Base-by-base conservation (phyloP, 176 grass and related monocot genomes). In the Thalia dealbata region DNA sequence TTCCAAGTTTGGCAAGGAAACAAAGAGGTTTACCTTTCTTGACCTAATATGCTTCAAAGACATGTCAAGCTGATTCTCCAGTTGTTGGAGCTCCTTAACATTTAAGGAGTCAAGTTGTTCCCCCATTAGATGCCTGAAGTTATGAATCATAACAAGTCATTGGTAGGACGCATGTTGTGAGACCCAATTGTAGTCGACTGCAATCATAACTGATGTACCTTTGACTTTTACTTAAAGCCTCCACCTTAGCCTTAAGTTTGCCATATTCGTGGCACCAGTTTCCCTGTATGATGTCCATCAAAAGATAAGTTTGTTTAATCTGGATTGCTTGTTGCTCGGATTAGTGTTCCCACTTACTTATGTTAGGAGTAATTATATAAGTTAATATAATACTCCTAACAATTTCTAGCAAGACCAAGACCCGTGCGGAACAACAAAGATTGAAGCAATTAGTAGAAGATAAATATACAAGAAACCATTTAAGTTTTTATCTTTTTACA, bases 81-180 rank as follows among this genome's bases (percentile, higher is more conserved):
- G 70, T 72, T 72, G 48, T 19, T 72, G 70, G 50, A 72, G 70
- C 25, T 72, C 70, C 19, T 32, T 72, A 21, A 52, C 13, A 9
- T 7, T 72, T 26, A 72, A 54, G 14, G 70, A 29, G 50, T 72
- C 50, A 27, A 72, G 50, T 72, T 72, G 70, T 32, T 72, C 70
- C 52, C 70, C 70, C 70, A 55, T 72, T 19, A 72, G 46, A 52
- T 72, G 70, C 70, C 70, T 72, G 26, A 70, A 44, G 35, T 44
- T 16, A 66, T 66, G 2, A 67, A 19, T 24, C 0, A 7, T 13
- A 2, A 13, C 14, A 25, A 30, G 21, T n/a, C 41, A 70, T 70
- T 6, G 3, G 7, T 48, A 13, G 12, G 14, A 6, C 63, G 35
- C 2, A 70, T 35, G 27, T 10, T 16, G 18, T 18, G 13, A 28